Conservation (phyloP, 306 rosid species). For the Betula pendula region DNA sequence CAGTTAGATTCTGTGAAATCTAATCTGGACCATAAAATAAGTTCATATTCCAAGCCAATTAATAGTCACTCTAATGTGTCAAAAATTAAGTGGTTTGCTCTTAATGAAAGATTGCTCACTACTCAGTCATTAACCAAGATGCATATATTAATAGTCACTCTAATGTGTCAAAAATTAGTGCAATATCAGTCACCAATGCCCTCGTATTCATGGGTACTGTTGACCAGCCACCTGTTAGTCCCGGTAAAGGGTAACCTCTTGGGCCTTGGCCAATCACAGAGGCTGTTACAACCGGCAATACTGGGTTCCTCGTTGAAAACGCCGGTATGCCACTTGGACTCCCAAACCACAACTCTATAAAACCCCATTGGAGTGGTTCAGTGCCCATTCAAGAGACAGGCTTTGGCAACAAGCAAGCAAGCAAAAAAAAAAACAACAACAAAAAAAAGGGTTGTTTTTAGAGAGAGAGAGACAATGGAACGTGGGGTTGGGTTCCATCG, state of each 20-base stretch:
- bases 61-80: not conserved
- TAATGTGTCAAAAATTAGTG: not conserved
- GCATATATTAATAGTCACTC: too few species aligned
- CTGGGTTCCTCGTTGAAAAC: conserved; percentile 31
- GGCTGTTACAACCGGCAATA: conserved; percentile 14
- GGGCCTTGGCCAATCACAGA: conserved; percentile 23
- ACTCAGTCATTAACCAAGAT: not conserved
- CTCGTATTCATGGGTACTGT: conserved; percentile 7
- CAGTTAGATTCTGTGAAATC: too few species aligned
- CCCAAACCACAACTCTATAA: conserved; percentile 8
- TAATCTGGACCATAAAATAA: too few species aligned
- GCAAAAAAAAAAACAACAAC: not conserved
- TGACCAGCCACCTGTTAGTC: conserved; percentile 20
- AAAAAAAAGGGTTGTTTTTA: not conserved
- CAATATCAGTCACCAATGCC: not conserved
- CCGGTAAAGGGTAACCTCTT: conserved; percentile 15
- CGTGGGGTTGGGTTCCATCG: conserved; percentile 13
- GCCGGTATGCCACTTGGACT: conserved; percentile 34
- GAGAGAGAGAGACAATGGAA: conserved; percentile 18
- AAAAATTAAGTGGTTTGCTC: not conserved
- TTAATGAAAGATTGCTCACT: not conserved
- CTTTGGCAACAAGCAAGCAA: not conserved
- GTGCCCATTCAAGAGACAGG: conserved; percentile 20
- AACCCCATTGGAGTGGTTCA: not conserved
- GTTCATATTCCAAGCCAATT: too few species aligned